Conservation (phyloP, 176 grass and related monocot genomes). For the Thalia dealbata region DNA sequence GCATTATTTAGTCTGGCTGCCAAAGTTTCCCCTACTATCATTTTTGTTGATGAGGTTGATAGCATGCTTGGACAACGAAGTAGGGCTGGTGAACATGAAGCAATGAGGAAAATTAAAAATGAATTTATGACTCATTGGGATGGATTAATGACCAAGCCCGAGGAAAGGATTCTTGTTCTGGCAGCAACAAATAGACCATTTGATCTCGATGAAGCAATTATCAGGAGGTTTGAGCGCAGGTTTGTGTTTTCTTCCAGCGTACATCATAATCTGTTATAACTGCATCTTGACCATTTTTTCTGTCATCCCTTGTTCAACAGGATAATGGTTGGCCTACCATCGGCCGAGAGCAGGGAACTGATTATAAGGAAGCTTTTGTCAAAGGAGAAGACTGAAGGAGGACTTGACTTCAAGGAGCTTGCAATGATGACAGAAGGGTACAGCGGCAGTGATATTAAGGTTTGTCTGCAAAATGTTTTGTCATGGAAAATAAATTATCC, state of each 20-base stretch:
- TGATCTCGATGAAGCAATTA: constrained; percentile 19
- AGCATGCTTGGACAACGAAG: constrained; percentile 9
- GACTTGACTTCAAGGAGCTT: constrained; percentile 80
- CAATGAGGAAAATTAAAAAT: constrained; percentile 10
- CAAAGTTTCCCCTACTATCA: constrained; percentile 10
- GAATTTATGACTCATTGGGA: constrained; percentile 15
- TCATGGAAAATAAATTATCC: background rate
- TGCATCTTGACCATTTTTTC: background rate
- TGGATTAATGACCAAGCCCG: background rate
- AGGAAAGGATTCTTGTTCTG: constrained; percentile 12
- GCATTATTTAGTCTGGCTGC: constrained; percentile 11
- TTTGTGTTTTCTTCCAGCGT: background rate
- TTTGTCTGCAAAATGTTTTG: background rate
- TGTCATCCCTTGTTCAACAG: constrained; percentile 30
- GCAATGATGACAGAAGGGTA: constrained; percentile 78
- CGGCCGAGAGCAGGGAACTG: constrained; percentile 69
- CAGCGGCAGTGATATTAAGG: constrained; percentile 47
- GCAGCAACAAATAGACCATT: constrained; percentile 11
- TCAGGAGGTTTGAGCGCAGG: constrained; percentile 15
- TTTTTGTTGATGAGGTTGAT: constrained; percentile 15
- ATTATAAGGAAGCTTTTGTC: constrained; percentile 73
- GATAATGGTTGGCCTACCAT: constrained; percentile 95
- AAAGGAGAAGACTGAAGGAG: constrained; percentile 54
- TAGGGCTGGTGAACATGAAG: constrained; percentile 13
- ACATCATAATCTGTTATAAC: background rate